These are phyloP conservation scores for Phytophthora ohioensis DNA, from an alignment of 352 stramenopile species.

Conservation along the genomic window DNA sequence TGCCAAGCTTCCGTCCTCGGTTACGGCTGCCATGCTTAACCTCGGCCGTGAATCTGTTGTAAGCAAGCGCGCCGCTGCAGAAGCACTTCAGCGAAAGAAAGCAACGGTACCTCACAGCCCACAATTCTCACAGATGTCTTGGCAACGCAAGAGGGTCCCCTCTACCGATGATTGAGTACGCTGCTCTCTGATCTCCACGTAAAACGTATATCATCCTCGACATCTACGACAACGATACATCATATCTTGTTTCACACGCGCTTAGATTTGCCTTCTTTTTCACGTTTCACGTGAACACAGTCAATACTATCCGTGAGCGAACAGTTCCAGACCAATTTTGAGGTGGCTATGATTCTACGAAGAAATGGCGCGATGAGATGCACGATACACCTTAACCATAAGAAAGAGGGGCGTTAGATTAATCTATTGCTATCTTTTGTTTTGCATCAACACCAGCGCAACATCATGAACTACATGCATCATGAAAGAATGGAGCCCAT, in stretches of 20 bases:
- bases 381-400: too few relatives aligned
- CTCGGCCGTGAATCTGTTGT: constrained; percentile 42
- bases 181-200: constrained; percentile 10
- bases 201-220: constrained; percentile 15
- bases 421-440: too few relatives aligned
- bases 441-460: too few relatives aligned
- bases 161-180: constrained; percentile 45
- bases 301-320: constrained; percentile 6
- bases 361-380: too few relatives aligned
- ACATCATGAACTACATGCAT: too few relatives aligned
- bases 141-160: constrained; percentile 69
- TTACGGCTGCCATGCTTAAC: constrained; percentile 75
- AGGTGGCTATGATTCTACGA: too few relatives aligned
- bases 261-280: constrained; percentile 31
- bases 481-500: too few relatives aligned
- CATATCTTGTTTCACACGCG: constrained; percentile 23
- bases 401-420: too few relatives aligned
- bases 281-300: constrained; percentile 27
- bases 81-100: constrained; percentile 50
- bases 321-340: too few relatives aligned
- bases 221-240: constrained; percentile 24
- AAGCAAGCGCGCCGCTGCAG: constrained; percentile 39
- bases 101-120: constrained; percentile 73
- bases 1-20: constrained; percentile 76
- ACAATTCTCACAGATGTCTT: constrained; percentile 87